phyloP scores from a whole-genome alignment of 805 yeast genomes.

The Cyberlindnera suaveolens region DNA sequence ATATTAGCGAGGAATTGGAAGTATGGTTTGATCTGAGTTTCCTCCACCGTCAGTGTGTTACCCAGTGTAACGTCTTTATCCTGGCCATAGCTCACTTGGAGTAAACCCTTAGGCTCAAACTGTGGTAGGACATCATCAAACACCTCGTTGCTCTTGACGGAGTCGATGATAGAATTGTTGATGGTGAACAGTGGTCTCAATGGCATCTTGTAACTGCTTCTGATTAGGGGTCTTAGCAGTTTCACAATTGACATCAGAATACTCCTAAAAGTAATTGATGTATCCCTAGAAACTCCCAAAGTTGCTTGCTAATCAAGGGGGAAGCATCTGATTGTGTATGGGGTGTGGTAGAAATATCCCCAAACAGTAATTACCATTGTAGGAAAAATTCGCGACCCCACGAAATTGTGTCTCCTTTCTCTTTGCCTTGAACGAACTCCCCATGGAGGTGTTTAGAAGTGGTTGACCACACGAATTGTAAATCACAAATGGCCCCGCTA shows the following conservation, averaged over 20 bases:
- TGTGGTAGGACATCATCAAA: slow-evolving; percentile 35
- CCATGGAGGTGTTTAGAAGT: background rate
- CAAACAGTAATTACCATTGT: too few relatives aligned
- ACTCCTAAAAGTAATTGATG: too few relatives aligned
- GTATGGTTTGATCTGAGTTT: slow-evolving; percentile 62
- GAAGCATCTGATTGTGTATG: too few relatives aligned
- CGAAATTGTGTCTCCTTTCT: too few relatives aligned
- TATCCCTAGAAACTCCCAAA: too few relatives aligned
- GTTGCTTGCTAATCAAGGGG: too few relatives aligned
- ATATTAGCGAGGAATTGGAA: slow-evolving; percentile 52
- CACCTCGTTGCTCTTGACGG: slow-evolving; percentile 34
- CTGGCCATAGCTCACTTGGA: slow-evolving; percentile 59
- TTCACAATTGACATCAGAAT: background rate
- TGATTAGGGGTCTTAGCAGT: background rate
- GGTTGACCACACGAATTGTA: background rate
- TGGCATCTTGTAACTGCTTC: slow-evolving; percentile 9
- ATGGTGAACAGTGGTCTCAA: slow-evolving; percentile 22
- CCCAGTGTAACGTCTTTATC: slow-evolving; percentile 69
- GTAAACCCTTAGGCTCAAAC: slow-evolving; percentile 30
- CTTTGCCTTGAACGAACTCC: background rate
- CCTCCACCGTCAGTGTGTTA: slow-evolving; percentile 56
- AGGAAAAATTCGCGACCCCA: too few relatives aligned
- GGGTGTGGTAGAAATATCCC: too few relatives aligned
- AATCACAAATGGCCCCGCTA: background rate
- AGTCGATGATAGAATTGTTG: slow-evolving; percentile 27